phyloP scores from a whole-genome alignment of 2,329 filamentous ascomycete species.

The Talaromyces sp. region DNA sequence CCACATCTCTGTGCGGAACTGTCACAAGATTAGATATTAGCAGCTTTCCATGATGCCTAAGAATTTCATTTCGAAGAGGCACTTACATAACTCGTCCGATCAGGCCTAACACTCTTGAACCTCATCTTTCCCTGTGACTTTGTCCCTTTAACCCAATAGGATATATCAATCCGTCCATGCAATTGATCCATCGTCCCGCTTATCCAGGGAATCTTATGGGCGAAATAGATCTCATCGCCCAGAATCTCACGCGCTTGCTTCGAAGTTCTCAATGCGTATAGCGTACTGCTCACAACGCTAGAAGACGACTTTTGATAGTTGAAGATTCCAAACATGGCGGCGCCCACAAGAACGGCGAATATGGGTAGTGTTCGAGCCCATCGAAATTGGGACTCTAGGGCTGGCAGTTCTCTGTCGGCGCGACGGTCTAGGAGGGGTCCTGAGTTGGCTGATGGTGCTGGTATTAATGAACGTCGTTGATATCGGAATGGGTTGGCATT shows the following conservation, averaged over 20 bases:
- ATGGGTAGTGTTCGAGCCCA: slow-evolving; percentile 73
- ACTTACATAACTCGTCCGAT: slow-evolving; percentile 56
- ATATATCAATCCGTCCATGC: slow-evolving; percentile 82
- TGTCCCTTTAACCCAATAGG: slow-evolving; percentile 79
- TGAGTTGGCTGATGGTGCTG: slow-evolving; percentile 46
- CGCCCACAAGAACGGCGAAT: slow-evolving; percentile 67
- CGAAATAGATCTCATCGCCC: slow-evolving; percentile 83
- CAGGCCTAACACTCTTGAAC: slow-evolving; percentile 70
- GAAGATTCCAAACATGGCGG: slow-evolving; percentile 81
- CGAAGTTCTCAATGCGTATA: slow-evolving; percentile 86
- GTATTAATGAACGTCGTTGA: slow-evolving; percentile 44
- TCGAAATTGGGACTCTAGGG: slow-evolving; percentile 45
- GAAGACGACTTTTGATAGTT: slow-evolving; percentile 98
- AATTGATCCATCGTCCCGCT: slow-evolving; percentile 86
- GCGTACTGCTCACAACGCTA: slow-evolving; percentile 75
- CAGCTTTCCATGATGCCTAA: neutral
- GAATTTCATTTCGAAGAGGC: neutral
- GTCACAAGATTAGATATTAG: slow-evolving; percentile 1
- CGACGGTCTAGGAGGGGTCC: slow-evolving; percentile 50
- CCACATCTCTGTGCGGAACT: slow-evolving; percentile 90
- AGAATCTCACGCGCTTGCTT: slow-evolving; percentile 67
- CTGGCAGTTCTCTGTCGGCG: slow-evolving; percentile 49
- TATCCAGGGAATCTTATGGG: slow-evolving; percentile 75
- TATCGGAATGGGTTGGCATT: slow-evolving; percentile 8
- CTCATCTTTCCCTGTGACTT: slow-evolving; percentile 66